Conservation (phyloP, 2,329 filamentous ascomycete species). For the Phoma herbarum region DNA sequence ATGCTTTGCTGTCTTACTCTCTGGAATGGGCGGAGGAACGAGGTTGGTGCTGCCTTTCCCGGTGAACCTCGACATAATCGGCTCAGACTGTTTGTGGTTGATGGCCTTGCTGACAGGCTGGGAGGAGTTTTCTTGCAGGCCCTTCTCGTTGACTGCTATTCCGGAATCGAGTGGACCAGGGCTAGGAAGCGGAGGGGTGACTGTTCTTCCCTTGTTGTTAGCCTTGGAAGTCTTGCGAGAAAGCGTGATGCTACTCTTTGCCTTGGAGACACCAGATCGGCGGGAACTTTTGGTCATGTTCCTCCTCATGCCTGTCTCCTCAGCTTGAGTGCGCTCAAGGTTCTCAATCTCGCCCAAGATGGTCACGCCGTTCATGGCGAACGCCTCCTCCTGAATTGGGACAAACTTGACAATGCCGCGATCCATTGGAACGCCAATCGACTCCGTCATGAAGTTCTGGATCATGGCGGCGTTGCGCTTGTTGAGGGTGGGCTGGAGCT, state of each 20-base stretch:
- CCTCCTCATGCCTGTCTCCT: conserved; percentile 55
- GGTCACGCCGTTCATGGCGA: conserved; percentile 76
- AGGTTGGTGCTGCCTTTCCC: conserved; percentile 30
- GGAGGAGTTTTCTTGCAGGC: conserved; percentile 25
- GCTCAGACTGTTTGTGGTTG: conserved; percentile 36
- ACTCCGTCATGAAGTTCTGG: conserved; percentile 76
- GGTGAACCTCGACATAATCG: conserved; percentile 32
- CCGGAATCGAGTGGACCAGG: conserved; percentile 49
- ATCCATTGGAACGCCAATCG: conserved; percentile 70
- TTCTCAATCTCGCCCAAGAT: conserved; percentile 73
- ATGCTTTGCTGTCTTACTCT: conserved; percentile 40
- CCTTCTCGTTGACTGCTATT: conserved; percentile 44
- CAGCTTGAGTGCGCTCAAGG: conserved; percentile 57
- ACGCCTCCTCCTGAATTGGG: conserved; percentile 73
- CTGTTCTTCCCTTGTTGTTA: conserved; percentile 38
- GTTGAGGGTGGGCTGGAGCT: conserved; percentile 78
- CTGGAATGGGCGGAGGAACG: conserved; percentile 43
- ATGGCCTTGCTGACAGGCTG: conserved; percentile 33
- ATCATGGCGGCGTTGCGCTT: conserved; percentile 81
- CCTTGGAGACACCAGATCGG: conserved; percentile 44
- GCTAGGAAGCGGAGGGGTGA: conserved; percentile 45
- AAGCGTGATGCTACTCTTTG: conserved; percentile 51
- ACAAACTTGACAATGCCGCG: conserved; percentile 79
- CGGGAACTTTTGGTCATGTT: conserved; percentile 51
- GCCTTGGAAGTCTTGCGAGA: conserved; percentile 45